Conservation (phyloP, 352 stramenopile species). For the Globisporangium heterothallicum region DNA sequence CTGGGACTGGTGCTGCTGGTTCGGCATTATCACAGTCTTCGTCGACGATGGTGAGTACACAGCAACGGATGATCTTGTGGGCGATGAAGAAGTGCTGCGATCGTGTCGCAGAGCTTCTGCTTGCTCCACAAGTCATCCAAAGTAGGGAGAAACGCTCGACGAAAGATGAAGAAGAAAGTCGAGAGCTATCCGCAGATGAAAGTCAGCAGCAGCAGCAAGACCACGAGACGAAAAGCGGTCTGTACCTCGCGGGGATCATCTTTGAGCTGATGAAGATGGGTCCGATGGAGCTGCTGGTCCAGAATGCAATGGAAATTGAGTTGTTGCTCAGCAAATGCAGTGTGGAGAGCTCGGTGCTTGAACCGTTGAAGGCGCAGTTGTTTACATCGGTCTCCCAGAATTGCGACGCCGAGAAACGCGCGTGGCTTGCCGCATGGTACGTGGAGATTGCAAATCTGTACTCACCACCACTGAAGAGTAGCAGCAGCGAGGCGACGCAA, state of each 20-base stretch:
- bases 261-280: constrained; percentile 63
- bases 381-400: constrained; percentile 46
- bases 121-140: constrained; percentile 11
- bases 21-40: not conserved
- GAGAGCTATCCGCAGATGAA: too few species aligned
- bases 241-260: constrained; percentile 47
- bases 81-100: constrained; percentile 38
- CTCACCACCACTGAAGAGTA: too few species aligned
- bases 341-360: constrained; percentile 16
- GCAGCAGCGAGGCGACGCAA: too few species aligned
- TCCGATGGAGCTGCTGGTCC: constrained; percentile 34
- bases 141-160: too few species aligned
- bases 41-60: constrained; percentile 4
- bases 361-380: constrained; percentile 31
- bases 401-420: constrained; percentile 54
- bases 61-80: constrained; percentile 39
- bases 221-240: constrained; percentile 10
- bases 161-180: too few species aligned
- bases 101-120: constrained; percentile 24
- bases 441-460: constrained; percentile 43
- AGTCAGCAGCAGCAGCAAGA: not conserved
- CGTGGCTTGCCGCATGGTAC: constrained; percentile 58
- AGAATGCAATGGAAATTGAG: constrained; percentile 37
- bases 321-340: constrained; percentile 20
- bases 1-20: not conserved